Evolutionary conservation across 1,284 basidiomycete species (phyloP).

Genomic region (Ustilago loliicola): DNA sequence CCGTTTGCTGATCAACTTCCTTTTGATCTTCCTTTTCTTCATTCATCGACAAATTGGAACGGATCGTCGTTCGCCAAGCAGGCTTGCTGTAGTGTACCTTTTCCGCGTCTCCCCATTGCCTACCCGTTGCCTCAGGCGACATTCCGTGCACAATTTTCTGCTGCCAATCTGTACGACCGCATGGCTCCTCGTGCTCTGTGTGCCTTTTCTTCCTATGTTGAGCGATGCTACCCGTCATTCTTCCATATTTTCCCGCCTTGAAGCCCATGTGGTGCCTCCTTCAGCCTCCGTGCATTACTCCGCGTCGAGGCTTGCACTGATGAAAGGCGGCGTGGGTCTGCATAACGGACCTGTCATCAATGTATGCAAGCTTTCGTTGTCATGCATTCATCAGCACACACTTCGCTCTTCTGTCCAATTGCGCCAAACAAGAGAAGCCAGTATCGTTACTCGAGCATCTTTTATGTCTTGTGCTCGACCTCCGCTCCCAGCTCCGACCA

Average conservation of each 20-base stretch:
- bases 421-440: no score
- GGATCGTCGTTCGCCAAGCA: no score
- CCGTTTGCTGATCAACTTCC: no score
- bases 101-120: constrained; percentile 9
- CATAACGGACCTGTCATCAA: background rate
- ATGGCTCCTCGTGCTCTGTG: background rate
- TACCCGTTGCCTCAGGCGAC: constrained; percentile 1
- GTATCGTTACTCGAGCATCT: background rate
- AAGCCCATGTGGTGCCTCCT: background rate
- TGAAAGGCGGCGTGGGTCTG: background rate
- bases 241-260: background rate
- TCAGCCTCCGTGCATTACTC: background rate
- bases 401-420: no score
- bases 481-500: background rate
- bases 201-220: background rate
- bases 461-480: background rate
- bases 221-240: background rate
- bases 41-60: no score
- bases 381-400: no score
- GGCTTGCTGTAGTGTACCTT: background rate
- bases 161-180: no score
- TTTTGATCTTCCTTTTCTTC: no score
- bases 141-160: no score
- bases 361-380: background rate
- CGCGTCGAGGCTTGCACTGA: background rate